Percentiles rank a stretch among this genome's conserved stretches.
Conservation (phyloP, 148 eudicot species). For the Beta vulgaris region DNA sequence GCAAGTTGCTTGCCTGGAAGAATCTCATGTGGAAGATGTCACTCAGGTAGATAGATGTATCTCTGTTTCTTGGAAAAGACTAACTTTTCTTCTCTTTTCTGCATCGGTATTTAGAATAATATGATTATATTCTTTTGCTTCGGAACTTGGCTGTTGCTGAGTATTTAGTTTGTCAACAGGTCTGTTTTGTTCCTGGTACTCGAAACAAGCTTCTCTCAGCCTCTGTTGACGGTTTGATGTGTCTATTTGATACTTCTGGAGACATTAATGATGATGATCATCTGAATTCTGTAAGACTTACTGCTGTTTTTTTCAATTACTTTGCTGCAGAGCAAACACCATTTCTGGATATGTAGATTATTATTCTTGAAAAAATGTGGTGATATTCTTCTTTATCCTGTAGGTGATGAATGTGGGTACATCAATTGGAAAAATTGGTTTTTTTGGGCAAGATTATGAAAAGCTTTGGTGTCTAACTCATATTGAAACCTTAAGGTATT, state of each 20-base stretch:
- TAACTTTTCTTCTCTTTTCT: neutral
- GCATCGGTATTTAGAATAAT: too few species aligned
- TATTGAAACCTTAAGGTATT: conserved; percentile 89
- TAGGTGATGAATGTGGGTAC: conserved; percentile 94
- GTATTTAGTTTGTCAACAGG: conserved; percentile 38
- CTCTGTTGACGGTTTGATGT: conserved; percentile 91
- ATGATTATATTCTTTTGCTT: neutral
- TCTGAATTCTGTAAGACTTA: conserved; percentile 68
- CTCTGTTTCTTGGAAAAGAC: neutral
- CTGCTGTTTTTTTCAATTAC: neutral
- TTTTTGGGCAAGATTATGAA: conserved; percentile 59
- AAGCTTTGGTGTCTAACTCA: conserved; percentile 93
- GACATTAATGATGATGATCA: conserved; percentile 85
- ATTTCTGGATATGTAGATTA: neutral
- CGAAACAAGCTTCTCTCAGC: conserved; percentile 85
- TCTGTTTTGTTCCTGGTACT: conserved; percentile 75
- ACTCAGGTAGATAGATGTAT: conserved; percentile 61
- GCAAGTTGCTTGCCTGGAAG: conserved; percentile 93
- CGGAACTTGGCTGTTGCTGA: conserved; percentile 1
- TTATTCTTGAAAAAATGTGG: neutral
- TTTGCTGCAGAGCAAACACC: neutral
- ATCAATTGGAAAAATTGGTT: conserved; percentile 84
- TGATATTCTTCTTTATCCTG: neutral
- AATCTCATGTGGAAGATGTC: conserved; percentile 94
- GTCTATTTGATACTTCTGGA: conserved; percentile 80